Base-by-base conservation (phyloP, 2,329 filamentous ascomycete genomes). In the Tetracladium maxilliforme region DNA sequence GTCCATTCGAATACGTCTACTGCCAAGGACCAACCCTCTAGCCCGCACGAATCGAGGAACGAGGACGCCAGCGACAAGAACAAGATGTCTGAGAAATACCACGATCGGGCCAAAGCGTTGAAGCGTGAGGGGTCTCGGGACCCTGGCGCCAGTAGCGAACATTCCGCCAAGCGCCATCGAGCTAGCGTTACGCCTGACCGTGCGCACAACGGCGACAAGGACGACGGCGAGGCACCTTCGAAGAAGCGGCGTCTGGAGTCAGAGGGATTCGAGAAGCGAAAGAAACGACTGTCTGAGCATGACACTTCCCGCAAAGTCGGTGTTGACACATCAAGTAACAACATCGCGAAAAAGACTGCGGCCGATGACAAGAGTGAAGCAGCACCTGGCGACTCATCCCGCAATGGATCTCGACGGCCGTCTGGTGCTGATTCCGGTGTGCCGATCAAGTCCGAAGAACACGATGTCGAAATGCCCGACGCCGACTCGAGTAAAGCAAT, bases 51-150 rank as follows among this genome's bases (percentile, higher is more conserved):
- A 14, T 30, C 48, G 4, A 56, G 51, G 26, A 47, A 49, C 16
- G 64, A 71, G 6, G 64, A 70, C 6, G 27, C 40, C 6, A 25
- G 43, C 7, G 65, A 70, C 11, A 66, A n/a, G n/a, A n/a, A n/a
- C n/a, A n/a, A n/a, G n/a, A n/a, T n/a, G n/a, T n/a, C n/a, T 10
- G 42, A 44, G 10, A 39, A 34, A 27, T 27, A 32, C 10, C 15
- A 29, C 11, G 67, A 72, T 33, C 56, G 66, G 26, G 64, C 68
- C 13, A 70, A 72, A 37, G 62, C 66, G 11, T 43, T 73, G 9
- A 74, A 70, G 40, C 56, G 67, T 29, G 68, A 75, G 32, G 66
- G 70, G 33, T 69, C 67, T 4, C 60, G 58, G 26, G 70, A 75
- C 31, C 53, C 59, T n/a, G n/a, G n/a, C n/a, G n/a, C n/a, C n/a